phyloP scores from a whole-genome alignment of 106 monocot genomes.

The Alisma plantagoaquatica region DNA sequence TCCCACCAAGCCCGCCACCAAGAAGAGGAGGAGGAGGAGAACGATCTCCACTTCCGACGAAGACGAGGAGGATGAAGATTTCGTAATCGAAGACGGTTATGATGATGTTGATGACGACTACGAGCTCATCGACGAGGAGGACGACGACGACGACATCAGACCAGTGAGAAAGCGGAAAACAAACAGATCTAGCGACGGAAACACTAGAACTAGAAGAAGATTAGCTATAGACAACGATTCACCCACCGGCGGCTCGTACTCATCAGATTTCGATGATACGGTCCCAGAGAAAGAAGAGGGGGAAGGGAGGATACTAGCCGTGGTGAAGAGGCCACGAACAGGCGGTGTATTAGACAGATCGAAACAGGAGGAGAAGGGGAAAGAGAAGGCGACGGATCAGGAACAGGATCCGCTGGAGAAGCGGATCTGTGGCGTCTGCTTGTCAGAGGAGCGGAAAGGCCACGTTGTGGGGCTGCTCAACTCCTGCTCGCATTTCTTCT shows the following conservation, averaged over 20 bases:
- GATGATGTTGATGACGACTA: neutral
- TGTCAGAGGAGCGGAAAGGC: conserved; percentile 30
- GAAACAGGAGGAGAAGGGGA: conserved; percentile 15
- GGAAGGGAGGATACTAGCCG: conserved; percentile 10
- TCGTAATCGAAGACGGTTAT: conserved; percentile 29
- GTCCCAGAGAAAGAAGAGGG: conserved; percentile 29
- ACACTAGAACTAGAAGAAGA: no score
- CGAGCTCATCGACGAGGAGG: conserved; percentile 10
- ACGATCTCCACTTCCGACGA: neutral
- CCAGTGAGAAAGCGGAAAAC: conserved; percentile 1
- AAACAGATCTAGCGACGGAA: neutral
- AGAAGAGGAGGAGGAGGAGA: neutral
- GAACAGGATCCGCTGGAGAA: no score
- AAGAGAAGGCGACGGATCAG: conserved; percentile 30
- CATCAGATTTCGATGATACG: conserved; percentile 17
- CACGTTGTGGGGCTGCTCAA: conserved; percentile 51
- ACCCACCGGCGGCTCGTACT: conserved; percentile 1
- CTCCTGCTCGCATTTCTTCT: conserved; percentile 71
- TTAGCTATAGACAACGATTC: no score
- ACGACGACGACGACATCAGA: conserved; percentile 8
- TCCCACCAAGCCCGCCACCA: conserved; percentile 9
- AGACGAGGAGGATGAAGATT: conserved; percentile 33
- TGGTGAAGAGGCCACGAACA: neutral
- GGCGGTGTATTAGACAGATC: neutral
- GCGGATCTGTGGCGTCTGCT: conserved; percentile 76